These are phyloP conservation scores for Vitis amurensis DNA, from an alignment of 164 flowering plant species.

Conservation along the genomic window DNA sequence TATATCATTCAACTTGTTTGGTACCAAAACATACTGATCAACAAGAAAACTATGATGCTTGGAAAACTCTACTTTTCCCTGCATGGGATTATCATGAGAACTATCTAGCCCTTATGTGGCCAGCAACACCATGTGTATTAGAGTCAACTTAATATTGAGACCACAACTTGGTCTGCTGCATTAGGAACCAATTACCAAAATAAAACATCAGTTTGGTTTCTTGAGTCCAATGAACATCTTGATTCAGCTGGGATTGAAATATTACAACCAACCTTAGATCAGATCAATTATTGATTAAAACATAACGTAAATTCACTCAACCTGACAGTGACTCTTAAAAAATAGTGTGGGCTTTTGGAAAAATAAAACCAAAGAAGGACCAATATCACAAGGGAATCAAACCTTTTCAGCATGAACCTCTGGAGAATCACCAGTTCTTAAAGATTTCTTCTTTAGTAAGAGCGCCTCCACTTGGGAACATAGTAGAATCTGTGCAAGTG, in stretches of 20 bases:
- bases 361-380: not conserved
- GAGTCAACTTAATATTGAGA: too few species aligned
- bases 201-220: not conserved
- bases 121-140: too few species aligned
- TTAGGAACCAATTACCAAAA: too few species aligned
- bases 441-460: constrained; percentile 39
- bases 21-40: too few species aligned
- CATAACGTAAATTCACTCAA: not conserved
- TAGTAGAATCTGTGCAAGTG: constrained; percentile 30
- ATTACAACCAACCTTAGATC: not conserved
- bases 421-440: constrained; percentile 46
- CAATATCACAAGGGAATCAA: not conserved
- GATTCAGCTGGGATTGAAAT: not conserved
- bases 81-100: too few species aligned
- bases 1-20: too few species aligned
- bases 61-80: too few species aligned
- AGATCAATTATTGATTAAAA: not conserved
- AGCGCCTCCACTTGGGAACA: constrained; percentile 48
- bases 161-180: too few species aligned
- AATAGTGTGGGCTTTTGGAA: not conserved
- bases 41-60: too few species aligned
- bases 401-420: constrained; percentile 52
- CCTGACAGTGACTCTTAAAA: not conserved
- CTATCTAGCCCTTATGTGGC: too few species aligned
- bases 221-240: not conserved